These are phyloP conservation scores for Ustanciosporium gigantosporum DNA, from an alignment of 1,284 basidiomycete species.

Conservation along the genomic window DNA sequence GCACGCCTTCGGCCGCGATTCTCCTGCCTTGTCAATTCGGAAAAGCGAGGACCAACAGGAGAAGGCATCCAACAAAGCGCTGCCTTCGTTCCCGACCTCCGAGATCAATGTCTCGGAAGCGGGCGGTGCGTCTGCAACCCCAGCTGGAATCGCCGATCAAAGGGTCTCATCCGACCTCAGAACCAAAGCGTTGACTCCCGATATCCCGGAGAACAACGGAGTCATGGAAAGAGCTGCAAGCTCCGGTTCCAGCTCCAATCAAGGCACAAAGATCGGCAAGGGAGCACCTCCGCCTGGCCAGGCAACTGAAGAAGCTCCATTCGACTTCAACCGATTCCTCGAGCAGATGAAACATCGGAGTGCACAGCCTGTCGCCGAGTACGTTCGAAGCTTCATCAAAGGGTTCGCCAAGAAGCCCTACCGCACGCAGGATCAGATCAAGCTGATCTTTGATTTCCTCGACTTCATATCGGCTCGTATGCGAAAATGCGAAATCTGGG, in stretches of 20 bases:
- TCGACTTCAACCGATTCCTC: slow-evolving; percentile 60
- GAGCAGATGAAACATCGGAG: slow-evolving; percentile 60
- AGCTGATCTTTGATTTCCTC: slow-evolving; percentile 61
- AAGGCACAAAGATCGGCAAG: slow-evolving; percentile 43
- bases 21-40: slow-evolving; percentile 4
- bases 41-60: not conserved
- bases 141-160: not conserved
- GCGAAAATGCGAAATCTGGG: slow-evolving; percentile 53
- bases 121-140: not conserved
- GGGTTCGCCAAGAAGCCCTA: slow-evolving; percentile 60
- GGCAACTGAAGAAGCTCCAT: slow-evolving; percentile 51
- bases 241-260: not conserved
- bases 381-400: slow-evolving; percentile 59
- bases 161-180: not conserved
- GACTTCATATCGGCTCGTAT: slow-evolving; percentile 58
- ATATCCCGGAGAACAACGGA: too few species aligned
- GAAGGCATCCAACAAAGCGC: slow-evolving; percentile 1
- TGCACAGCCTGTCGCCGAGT: slow-evolving; percentile 57
- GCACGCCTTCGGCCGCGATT: slow-evolving; percentile 39
- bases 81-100: slow-evolving; percentile 15
- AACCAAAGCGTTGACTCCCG: not conserved
- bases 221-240: not conserved
- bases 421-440: slow-evolving; percentile 55
- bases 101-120: slow-evolving; percentile 3
- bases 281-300: slow-evolving; percentile 44